Evolutionary conservation across 768 basidiomycete genomes (phyloP), one percentile per base, ranked within the genome.

Genomic region (Strobilomyces echinocephalus): DNA sequence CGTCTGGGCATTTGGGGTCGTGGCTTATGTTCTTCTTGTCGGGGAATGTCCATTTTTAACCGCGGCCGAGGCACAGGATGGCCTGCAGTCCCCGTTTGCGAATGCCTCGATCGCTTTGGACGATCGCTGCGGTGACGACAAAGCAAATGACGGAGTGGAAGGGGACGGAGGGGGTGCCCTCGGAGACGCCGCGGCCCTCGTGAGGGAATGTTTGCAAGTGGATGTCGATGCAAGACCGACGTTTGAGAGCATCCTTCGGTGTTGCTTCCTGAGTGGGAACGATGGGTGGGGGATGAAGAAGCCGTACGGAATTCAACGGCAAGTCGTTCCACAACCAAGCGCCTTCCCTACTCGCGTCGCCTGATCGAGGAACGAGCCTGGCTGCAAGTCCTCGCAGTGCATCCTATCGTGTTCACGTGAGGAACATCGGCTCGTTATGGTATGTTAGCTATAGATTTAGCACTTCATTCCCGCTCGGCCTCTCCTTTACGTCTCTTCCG

Each of bases 1-100:
- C 61, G 89, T 97, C 3, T 99, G 95, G 95, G 95, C 95, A 0
- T 90, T 95, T 55, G 95, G 95, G 14, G 94, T 98, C 21, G 92
- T 99, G 20, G 93, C 87, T 12, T 99, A 94, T 69, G 95, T 99
- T 52, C 81, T 99, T 57, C 79, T 98, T 16, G 81, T 87, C 20
- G 91, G 92, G 7, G 92, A 95, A 73, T 95, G 92, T 64, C 91
- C 91, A 1, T 95, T 94, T 74, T 83, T 85, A 73, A 91, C 88
- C 16, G 87, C 94, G 1, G 87, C 85, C 36, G 95, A 97, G 68
- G 91, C 94, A 0, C 90, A 95, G 61, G 87, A 85, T 42, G 91
- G 93, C 1, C 75, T 95, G 9, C 72, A 76, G 42, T 87, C 88
- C 0, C 86, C 86, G 0, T 87, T 89, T 63, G 80, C 87, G 1